These are phyloP conservation scores for Sarocladiaceae sp. DNA, from an alignment of 2,329 filamentous ascomycete genomes.

Conservation along the genomic window DNA sequence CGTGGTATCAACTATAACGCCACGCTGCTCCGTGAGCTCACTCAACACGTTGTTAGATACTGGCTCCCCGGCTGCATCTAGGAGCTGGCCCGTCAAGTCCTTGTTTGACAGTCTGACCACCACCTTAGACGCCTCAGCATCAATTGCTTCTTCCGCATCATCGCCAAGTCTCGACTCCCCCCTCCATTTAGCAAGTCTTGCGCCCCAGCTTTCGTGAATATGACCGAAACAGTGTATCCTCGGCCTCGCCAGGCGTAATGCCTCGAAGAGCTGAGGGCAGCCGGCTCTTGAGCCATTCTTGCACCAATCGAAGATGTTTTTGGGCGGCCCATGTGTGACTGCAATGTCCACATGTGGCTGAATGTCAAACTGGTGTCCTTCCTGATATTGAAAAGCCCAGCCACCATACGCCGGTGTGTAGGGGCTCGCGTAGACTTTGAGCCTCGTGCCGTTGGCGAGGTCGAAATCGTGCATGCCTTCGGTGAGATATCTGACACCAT, in stretches of 20 bases:
- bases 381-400: slow-evolving; percentile 45
- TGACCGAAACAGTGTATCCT: slow-evolving; percentile 51
- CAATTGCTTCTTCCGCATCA: slow-evolving; percentile 26
- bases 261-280: slow-evolving; percentile 36
- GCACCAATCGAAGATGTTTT: slow-evolving; percentile 42
- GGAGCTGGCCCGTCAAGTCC: not conserved
- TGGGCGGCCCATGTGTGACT: slow-evolving; percentile 50
- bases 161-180: slow-evolving; percentile 8
- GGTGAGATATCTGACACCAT: slow-evolving; percentile 39
- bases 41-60: slow-evolving; percentile 11
- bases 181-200: slow-evolving; percentile 45
- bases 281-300: slow-evolving; percentile 28
- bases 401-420: slow-evolving; percentile 39
- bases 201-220: slow-evolving; percentile 56
- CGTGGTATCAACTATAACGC: slow-evolving; percentile 30
- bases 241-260: slow-evolving; percentile 37
- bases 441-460: slow-evolving; percentile 40
- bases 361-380: slow-evolving; percentile 33
- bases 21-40: slow-evolving; percentile 21
- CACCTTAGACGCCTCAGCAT: slow-evolving; percentile 23
- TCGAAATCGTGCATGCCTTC: slow-evolving; percentile 42
- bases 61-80: not conserved
- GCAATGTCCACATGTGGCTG: slow-evolving; percentile 34
- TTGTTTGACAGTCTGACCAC: not conserved
- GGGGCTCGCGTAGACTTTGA: slow-evolving; percentile 48